Evolutionary conservation across 495 filamentous ascomycete species (phyloP).

Genomic region (Trichocladium uniseriatum): DNA sequence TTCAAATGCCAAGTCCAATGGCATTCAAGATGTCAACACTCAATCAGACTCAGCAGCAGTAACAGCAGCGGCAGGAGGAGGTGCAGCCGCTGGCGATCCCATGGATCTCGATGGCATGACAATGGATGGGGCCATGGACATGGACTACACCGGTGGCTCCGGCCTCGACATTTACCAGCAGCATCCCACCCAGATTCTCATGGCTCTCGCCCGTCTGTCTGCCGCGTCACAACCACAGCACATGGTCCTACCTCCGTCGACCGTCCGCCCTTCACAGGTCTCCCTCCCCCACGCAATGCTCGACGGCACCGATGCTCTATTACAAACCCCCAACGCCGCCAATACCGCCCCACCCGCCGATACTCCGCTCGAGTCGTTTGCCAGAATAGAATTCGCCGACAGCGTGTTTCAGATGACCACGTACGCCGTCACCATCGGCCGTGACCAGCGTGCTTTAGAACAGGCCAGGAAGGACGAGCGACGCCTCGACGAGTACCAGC

Average conservation of each 20-base stretch:
- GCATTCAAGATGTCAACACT: neutral
- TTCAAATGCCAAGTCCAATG: neutral
- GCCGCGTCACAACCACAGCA: slow-evolving; percentile 8
- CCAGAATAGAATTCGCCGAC: slow-evolving; percentile 43
- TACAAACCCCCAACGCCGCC: slow-evolving; percentile 10
- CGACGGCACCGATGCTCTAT: slow-evolving; percentile 4
- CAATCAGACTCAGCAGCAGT: neutral
- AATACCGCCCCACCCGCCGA: slow-evolving; percentile 19
- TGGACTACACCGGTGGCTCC: slow-evolving; percentile 5
- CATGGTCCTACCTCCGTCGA: slow-evolving; percentile 14
- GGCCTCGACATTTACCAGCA: slow-evolving; percentile 15
- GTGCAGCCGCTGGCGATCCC: neutral
- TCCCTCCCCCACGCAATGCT: slow-evolving; percentile 14
- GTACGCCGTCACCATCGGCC: slow-evolving; percentile 42
- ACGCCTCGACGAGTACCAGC: slow-evolving; percentile 29
- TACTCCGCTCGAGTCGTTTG: slow-evolving; percentile 40
- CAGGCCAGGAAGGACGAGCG: slow-evolving; percentile 36
- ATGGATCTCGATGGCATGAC: slow-evolving; percentile 2
- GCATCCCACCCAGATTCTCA: slow-evolving; percentile 12
- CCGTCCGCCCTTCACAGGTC: slow-evolving; percentile 26
- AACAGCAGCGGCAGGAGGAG: neutral
- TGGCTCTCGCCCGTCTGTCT: slow-evolving; percentile 20
- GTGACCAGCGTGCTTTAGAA: slow-evolving; percentile 38
- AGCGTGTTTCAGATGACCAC: slow-evolving; percentile 46
- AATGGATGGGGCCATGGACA: neutral